Percentiles rank a stretch among this genome's conserved stretches.
Evolutionary conservation across 106 monocot species (phyloP).

Genomic region (Dendrobium huoshanense): DNA sequence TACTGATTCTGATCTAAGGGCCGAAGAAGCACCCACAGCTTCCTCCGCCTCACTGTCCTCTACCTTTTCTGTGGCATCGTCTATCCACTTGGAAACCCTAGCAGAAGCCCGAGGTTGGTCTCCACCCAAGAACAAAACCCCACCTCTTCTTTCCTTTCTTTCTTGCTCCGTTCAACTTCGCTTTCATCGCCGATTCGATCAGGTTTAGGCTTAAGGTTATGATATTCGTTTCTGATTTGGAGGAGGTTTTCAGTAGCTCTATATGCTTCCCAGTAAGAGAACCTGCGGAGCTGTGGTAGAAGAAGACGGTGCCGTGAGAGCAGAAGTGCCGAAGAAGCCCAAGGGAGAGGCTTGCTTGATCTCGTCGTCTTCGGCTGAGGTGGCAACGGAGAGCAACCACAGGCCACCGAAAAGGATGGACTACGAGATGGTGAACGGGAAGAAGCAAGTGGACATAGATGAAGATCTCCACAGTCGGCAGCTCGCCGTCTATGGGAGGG

Average conservation of each 20-base stretch:
- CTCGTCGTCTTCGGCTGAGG: slow-evolving; percentile 8
- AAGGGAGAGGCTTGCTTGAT: slow-evolving; percentile 7
- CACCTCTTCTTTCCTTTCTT: background rate
- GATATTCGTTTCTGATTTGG: slow-evolving; percentile 6
- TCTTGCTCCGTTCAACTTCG: background rate
- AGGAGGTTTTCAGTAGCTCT: background rate
- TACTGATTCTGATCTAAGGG: background rate
- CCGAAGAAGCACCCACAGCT: background rate
- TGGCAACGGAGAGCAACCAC: slow-evolving; percentile 6
- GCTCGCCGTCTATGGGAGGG: slow-evolving; percentile 89
- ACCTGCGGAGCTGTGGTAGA: background rate
- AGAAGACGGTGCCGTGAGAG: background rate
- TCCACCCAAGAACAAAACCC: background rate
- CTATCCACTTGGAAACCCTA: background rate
- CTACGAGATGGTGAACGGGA: slow-evolving; percentile 17
- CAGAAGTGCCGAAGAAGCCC: slow-evolving; percentile 1
- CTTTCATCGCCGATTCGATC: background rate
- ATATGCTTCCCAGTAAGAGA: slow-evolving; percentile 10
- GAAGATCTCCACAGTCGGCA: slow-evolving; percentile 91
- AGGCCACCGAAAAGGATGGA: slow-evolving; percentile 13
- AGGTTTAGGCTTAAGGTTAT: background rate
- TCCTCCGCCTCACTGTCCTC: background rate
- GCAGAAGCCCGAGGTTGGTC: background rate
- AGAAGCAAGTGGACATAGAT: slow-evolving; percentile 47
- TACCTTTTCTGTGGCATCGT: background rate